A percentile compares a stretch with the other conserved stretches of the same genome.
phyloP scores from a whole-genome alignment of 139 green algal genomes.

The Ostreobium quekettii region DNA sequence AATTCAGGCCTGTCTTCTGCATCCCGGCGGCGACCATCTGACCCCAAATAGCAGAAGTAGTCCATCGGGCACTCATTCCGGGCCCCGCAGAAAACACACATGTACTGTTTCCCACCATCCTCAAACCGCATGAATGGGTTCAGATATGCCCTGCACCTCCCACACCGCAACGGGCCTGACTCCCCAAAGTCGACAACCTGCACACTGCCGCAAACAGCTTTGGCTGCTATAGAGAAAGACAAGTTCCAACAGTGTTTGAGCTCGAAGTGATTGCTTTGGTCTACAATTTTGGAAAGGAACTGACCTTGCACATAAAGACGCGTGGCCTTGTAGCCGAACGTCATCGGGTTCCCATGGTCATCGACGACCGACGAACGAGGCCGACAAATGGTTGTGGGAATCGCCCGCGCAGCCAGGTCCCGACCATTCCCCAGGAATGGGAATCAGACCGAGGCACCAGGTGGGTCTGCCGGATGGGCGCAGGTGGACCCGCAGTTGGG shows the following conservation, averaged over 20 bases:
- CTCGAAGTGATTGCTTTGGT: background rate
- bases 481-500: too few species aligned
- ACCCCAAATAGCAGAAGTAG: constrained; percentile 65
- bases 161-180: constrained; percentile 66
- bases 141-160: constrained; percentile 81
- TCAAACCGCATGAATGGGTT: constrained; percentile 75
- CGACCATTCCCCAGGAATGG: too few species aligned
- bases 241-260: background rate
- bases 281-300: background rate
- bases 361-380: background rate
- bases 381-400: background rate
- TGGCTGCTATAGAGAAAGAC: background rate
- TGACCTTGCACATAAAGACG: background rate
- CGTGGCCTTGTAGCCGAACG: background rate
- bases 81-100: constrained; percentile 71
- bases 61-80: constrained; percentile 49
- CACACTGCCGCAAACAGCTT: background rate
- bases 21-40: constrained; percentile 51
- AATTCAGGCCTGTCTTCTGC: constrained; percentile 63
- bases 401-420: too few species aligned
- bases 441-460: too few species aligned
- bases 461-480: too few species aligned
- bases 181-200: constrained; percentile 61
- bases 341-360: background rate
- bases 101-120: constrained; percentile 49